Evolutionary conservation across 768 basidiomycete genomes (phyloP), one percentile per base, ranked within the genome.

Genomic region (Leccinellum luteum): DNA sequence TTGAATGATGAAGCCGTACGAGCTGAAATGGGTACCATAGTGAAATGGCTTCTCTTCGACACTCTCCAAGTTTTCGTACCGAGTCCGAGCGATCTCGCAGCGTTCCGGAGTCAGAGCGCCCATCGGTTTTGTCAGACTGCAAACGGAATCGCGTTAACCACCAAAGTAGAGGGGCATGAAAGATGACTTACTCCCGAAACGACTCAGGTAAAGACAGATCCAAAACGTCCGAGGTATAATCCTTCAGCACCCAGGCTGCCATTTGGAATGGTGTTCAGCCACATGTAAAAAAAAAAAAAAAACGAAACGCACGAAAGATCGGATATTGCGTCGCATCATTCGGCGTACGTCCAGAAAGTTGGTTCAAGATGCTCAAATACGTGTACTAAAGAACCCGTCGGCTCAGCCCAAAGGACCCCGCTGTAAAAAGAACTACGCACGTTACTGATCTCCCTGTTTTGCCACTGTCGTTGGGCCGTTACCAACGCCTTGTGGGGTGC

Each of bases 281-380:
- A 12, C 0, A 12, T 19, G 4, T 19, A 41, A 38, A 38, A 38
- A 19, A 19, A n/a, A 4, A 17, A 4, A 44, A 12, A 43, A 8
- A 23, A 54, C n/a, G n/a, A 47, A 34, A 64, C 89, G 51, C 64
- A 92, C 90, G 91, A 61, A 92, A 94, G 8, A 96, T 85, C 0
- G 94, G 94, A 72, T 94, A 97, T 64, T 95, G 93, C 0, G 95
- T 96, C 10, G 94, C 92, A 75, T 97, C 94, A 66, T 89, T 93
- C 1, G 94, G 93, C 3, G 94, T 97, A 21, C 94, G 82, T 44
- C 94, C 94, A 3, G 94, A 95, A 21, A 92, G 82, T 69, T 96
- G 93, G 64, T 97, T 97, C 54, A 97, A 75, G 55, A 97, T 84
- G 59, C 90, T 88, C 51, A 96, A 73, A 71, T 95, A 96, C 1